Evolutionary conservation across 257 asterid species (phyloP).

Genomic region (Solanum tacnaense): DNA sequence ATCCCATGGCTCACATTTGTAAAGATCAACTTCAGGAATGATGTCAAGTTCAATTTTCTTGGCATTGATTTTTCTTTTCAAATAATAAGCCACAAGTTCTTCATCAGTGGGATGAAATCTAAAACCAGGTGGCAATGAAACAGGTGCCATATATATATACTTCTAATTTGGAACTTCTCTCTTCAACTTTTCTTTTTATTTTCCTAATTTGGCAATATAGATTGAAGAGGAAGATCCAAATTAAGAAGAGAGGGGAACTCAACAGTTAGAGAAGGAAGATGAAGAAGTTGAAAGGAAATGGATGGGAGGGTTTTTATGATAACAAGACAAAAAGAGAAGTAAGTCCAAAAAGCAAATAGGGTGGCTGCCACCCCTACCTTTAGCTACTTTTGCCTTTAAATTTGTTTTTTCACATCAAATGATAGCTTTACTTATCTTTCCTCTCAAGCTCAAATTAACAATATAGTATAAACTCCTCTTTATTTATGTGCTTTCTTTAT

Average conservation of each 20-base stretch:
- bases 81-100: constrained; percentile 94
- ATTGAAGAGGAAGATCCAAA: constrained; percentile 6
- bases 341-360: neutral
- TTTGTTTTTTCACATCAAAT: constrained; percentile 18
- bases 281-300: neutral
- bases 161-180: neutral
- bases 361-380: constrained; percentile 14
- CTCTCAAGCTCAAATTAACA: neutral
- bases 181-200: neutral
- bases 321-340: constrained; percentile 3
- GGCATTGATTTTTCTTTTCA: constrained; percentile 79
- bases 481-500: neutral
- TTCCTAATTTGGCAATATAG: neutral
- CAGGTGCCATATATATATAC: constrained; percentile 52
- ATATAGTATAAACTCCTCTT: neutral
- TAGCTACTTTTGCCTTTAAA: constrained; percentile 16
- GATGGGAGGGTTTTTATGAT: neutral
- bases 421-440: constrained; percentile 25
- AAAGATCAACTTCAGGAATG: constrained; percentile 97
- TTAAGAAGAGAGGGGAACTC: constrained; percentile 7
- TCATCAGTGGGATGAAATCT: constrained; percentile 98
- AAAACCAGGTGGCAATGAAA: constrained; percentile 95
- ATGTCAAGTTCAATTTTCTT: constrained; percentile 78
- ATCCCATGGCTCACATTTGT: constrained; percentile 99
- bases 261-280: constrained; percentile 16